Evolutionary conservation across 73 alveolate species (phyloP).

Genomic region (Paramecium sexaurelia): DNA sequence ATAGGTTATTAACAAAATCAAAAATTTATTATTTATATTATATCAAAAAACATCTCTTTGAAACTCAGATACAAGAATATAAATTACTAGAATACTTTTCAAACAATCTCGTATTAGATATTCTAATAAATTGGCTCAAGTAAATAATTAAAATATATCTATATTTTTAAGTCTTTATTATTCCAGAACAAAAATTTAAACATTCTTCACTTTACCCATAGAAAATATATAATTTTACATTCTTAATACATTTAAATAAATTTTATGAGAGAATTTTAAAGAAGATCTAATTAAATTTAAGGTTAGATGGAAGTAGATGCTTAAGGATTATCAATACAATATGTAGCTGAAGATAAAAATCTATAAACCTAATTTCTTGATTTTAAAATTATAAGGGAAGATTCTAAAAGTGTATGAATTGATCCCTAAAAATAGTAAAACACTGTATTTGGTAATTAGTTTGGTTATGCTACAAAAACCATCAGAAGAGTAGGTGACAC

Average conservation of each 20-base stretch:
- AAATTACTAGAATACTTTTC: too few relatives aligned
- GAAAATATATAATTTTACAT: too few relatives aligned
- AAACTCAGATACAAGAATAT: too few relatives aligned
- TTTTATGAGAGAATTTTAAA: background rate
- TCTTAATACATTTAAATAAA: background rate
- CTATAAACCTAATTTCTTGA: background rate
- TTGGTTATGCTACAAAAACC: slow-evolving; percentile 17
- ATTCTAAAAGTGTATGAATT: background rate
- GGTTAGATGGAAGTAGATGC: slow-evolving; percentile 20
- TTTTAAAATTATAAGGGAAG: background rate
- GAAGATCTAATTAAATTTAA: background rate
- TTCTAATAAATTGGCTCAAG: too few relatives aligned
- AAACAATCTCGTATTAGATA: too few relatives aligned
- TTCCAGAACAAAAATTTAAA: too few relatives aligned
- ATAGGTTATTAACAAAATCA: background rate
- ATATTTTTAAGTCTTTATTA: too few relatives aligned
- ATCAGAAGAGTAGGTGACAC: background rate
- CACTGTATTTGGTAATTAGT: slow-evolving; percentile 45
- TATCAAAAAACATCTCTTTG: too few relatives aligned
- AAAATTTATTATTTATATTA: too few relatives aligned
- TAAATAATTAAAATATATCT: too few relatives aligned
- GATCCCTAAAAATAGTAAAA: background rate
- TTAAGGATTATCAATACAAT: slow-evolving; percentile 14
- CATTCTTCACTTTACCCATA: too few relatives aligned
- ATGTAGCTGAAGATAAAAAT: slow-evolving; percentile 17